phyloP scores from a whole-genome alignment of 163 green algal genomes.

The Chlorella variabilis region DNA sequence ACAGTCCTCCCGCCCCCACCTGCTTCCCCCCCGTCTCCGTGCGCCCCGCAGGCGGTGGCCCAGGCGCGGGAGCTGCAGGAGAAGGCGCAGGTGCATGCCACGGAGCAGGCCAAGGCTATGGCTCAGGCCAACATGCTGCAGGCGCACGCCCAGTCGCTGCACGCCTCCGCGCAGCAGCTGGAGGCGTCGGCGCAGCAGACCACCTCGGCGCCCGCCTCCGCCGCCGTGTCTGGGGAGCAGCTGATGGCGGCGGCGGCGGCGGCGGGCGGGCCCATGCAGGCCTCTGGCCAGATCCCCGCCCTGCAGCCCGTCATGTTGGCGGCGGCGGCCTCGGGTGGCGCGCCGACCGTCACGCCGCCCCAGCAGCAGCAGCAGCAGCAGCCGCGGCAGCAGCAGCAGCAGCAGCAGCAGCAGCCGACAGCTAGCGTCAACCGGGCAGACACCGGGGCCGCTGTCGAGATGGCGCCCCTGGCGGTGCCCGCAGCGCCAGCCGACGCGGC shows the following conservation, averaged over 20 bases:
- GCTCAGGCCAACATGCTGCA: conserved; percentile 48
- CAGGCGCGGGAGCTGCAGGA: conserved; percentile 46
- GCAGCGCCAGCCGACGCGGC: not conserved
- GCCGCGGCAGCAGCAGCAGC: not conserved
- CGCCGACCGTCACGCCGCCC: too few relatives aligned
- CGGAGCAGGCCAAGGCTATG: conserved; percentile 53
- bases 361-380: not conserved
- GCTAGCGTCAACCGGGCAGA: conserved; percentile 18
- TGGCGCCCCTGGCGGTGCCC: not conserved
- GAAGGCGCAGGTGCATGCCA: conserved; percentile 44
- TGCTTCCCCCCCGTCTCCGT: not conserved
- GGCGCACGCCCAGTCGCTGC: conserved; percentile 46
- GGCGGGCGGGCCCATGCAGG: conserved; percentile 10
- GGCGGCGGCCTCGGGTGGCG: too few relatives aligned
- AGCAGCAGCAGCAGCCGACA: conserved; percentile 4
- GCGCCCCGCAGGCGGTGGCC: conserved; percentile 31
- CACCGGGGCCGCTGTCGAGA: not conserved
- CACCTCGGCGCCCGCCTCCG: not conserved
- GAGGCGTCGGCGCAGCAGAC: conserved; percentile 17
- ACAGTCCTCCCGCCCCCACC: not conserved
- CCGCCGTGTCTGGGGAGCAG: conserved; percentile 6
- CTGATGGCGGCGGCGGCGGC: not conserved
- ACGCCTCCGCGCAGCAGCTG: conserved; percentile 23
- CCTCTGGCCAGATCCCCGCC: not conserved
- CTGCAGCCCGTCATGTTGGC: not conserved